Conservation (phyloP, 2,329 filamentous ascomycete species). For the Trichophaea hybrida region DNA sequence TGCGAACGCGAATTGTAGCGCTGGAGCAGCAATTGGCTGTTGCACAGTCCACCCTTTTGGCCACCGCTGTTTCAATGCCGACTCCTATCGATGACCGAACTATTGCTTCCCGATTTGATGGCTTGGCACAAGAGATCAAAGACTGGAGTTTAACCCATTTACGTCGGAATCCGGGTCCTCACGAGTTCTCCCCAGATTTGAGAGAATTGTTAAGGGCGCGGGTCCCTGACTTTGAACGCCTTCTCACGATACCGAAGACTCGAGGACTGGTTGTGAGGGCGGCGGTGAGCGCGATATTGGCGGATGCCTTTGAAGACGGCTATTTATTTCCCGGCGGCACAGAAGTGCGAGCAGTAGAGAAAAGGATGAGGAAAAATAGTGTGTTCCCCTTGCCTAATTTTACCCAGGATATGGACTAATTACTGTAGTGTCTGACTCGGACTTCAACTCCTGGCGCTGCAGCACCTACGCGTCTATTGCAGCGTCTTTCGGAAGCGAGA, state of each 20-base stretch:
- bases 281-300: neutral
- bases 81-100: neutral
- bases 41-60: neutral
- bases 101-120: neutral
- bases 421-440: neutral
- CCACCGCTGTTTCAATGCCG: neutral
- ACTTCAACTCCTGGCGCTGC: constrained; percentile 3
- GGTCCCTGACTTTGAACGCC: neutral
- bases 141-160: neutral
- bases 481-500: neutral
- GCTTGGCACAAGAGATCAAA: neutral
- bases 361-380: neutral
- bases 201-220: neutral
- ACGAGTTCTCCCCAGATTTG: neutral
- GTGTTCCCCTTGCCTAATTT: neutral
- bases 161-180: neutral
- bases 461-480: neutral
- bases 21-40: neutral
- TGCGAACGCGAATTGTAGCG: neutral
- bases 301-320: neutral
- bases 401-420: neutral
- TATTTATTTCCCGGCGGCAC: neutral
- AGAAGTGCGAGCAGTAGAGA: neutral
- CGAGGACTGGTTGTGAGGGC: neutral
- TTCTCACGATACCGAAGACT: neutral